These are phyloP conservation scores for Stephanodiscus triporus DNA, from an alignment of 108 stramenopile genomes.

Conservation along the genomic window DNA sequence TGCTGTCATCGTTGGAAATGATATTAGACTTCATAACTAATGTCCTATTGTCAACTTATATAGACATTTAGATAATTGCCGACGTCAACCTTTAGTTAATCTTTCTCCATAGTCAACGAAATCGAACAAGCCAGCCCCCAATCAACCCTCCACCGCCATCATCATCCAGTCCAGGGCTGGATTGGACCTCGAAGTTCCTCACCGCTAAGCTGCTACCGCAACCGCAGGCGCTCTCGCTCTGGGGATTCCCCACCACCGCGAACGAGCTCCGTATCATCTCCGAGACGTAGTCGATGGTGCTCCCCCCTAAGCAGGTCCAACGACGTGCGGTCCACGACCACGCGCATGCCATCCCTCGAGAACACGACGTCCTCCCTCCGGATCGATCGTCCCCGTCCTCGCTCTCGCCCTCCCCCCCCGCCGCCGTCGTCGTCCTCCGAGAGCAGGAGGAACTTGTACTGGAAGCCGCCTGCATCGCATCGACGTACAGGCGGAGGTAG, in stretches of 20 bases:
- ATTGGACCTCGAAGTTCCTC: constrained; percentile 93
- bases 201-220: constrained; percentile 96
- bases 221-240: constrained; percentile 96
- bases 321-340: constrained; percentile 77
- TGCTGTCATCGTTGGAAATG: too few species aligned
- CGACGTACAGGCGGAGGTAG: constrained; percentile 84
- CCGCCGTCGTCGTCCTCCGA: constrained; percentile 25
- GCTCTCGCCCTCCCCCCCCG: constrained; percentile 36
- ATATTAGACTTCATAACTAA: too few species aligned
- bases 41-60: too few species aligned
- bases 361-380: constrained; percentile 64
- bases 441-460: constrained; percentile 74
- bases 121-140: too few species aligned
- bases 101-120: too few species aligned
- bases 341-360: constrained; percentile 35
- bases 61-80: too few species aligned
- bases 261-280: constrained; percentile 97
- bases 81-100: too few species aligned
- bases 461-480: constrained; percentile 90
- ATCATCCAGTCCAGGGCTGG: constrained; percentile 69
- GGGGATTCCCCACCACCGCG: constrained; percentile 93
- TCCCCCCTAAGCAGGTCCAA: constrained; percentile 87
- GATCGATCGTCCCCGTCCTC: constrained; percentile 61
- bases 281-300: constrained; percentile 92
- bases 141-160: too few species aligned